Evolutionary conservation across 768 basidiomycete genomes (phyloP).

Genomic region (Mrakia hoshinonis): DNA sequence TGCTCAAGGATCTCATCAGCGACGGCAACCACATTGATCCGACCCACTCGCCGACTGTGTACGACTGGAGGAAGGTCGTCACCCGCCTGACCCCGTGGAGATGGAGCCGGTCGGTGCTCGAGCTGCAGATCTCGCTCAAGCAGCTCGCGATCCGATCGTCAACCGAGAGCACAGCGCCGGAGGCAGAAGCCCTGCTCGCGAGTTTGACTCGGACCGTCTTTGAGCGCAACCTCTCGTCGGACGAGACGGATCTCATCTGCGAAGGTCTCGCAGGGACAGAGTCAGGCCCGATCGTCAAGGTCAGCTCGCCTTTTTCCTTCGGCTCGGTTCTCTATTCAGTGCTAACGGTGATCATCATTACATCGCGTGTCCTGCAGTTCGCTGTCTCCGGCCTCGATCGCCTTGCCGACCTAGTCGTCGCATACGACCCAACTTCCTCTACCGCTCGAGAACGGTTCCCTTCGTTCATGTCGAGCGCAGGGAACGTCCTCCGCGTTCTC

Average conservation of each 20-base stretch:
- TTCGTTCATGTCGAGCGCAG: slow-evolving; percentile 12
- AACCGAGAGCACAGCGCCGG: neutral
- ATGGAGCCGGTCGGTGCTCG: slow-evolving; percentile 21
- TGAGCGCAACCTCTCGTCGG: slow-evolving; percentile 22
- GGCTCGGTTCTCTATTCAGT: neutral
- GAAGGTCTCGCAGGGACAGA: slow-evolving; percentile 26
- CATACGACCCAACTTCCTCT: neutral
- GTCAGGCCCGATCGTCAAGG: slow-evolving; percentile 14
- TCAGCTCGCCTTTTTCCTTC: neutral
- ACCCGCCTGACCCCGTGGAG: slow-evolving; percentile 21
- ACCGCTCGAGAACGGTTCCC: neutral
- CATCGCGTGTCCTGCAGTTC: slow-evolving; percentile 6
- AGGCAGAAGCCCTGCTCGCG: slow-evolving; percentile 16
- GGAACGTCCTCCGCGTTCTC: slow-evolving; percentile 15
- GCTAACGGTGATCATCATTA: neutral
- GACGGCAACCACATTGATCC: slow-evolving; percentile 12
- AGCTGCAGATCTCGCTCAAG: slow-evolving; percentile 17
- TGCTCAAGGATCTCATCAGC: slow-evolving; percentile 18
- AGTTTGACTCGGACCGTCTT: slow-evolving; percentile 23
- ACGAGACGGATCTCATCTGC: slow-evolving; percentile 28
- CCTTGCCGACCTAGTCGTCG: neutral
- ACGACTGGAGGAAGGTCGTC: slow-evolving; percentile 26
- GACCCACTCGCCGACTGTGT: slow-evolving; percentile 13
- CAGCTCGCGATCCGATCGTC: slow-evolving; percentile 16
- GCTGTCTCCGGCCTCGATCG: slow-evolving; percentile 10